These are phyloP conservation scores for Corylus avellana DNA, from an alignment of 306 rosid genomes.

Conservation along the genomic window DNA sequence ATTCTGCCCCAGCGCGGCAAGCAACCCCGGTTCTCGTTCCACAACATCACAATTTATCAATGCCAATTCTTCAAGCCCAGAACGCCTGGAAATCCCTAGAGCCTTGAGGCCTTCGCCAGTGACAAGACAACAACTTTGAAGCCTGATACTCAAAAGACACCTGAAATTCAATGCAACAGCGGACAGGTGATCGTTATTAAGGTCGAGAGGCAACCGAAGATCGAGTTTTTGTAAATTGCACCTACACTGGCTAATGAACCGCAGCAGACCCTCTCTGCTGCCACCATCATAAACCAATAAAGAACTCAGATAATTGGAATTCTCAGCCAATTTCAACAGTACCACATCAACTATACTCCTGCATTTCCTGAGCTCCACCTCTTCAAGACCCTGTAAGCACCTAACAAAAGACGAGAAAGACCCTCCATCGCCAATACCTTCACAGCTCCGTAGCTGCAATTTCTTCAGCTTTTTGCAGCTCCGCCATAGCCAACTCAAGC, in stretches of 20 bases:
- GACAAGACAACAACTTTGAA: slow-evolving; percentile 81
- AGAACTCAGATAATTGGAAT: slow-evolving; percentile 51
- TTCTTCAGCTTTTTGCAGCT: slow-evolving; percentile 60
- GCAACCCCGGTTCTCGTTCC: slow-evolving; percentile 77
- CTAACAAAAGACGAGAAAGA: slow-evolving; percentile 54
- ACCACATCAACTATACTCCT: slow-evolving; percentile 72
- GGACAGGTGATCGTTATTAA: slow-evolving; percentile 60
- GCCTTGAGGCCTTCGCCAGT: slow-evolving; percentile 80
- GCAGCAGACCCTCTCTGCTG: slow-evolving; percentile 63
- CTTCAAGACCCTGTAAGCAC: slow-evolving; percentile 52
- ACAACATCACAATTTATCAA: slow-evolving; percentile 82
- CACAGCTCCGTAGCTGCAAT: slow-evolving; percentile 59
- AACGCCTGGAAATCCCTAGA: slow-evolving; percentile 40
- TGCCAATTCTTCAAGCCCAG: slow-evolving; percentile 70
- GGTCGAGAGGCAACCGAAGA: slow-evolving; percentile 86
- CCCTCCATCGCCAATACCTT: slow-evolving; percentile 71
- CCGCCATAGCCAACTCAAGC: slow-evolving; percentile 71
- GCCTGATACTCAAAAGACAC: slow-evolving; percentile 50
- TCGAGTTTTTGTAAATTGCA: slow-evolving; percentile 55
- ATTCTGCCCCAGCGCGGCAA: slow-evolving; percentile 79
- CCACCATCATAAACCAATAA: slow-evolving; percentile 87
- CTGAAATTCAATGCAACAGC: slow-evolving; percentile 51
- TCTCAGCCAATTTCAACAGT: slow-evolving; percentile 54
- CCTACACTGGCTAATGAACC: slow-evolving; percentile 44
- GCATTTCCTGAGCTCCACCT: slow-evolving; percentile 77